Percentiles rank a stretch among this genome's conserved stretches.
Conservation (phyloP, 345 rosid species). For the Luvunga scandens region DNA sequence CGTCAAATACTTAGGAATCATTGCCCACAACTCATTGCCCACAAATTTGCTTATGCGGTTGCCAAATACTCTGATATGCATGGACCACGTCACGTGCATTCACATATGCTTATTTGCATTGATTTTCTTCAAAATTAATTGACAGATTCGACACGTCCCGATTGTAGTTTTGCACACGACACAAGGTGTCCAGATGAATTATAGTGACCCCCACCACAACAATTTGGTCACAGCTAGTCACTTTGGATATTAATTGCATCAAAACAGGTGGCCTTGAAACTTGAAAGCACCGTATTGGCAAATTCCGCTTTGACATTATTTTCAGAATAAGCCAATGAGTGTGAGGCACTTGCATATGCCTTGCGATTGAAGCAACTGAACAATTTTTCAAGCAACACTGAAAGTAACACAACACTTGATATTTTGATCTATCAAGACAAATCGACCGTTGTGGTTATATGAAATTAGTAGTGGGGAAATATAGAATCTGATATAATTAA, state of each 20-base stretch:
- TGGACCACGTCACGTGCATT: too few species aligned
- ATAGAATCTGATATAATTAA: background rate
- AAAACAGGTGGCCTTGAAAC: background rate
- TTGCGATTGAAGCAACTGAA: background rate
- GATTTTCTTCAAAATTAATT: too few species aligned
- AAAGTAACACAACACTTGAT: constrained; percentile 1
- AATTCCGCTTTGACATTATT: background rate
- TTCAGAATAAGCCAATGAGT: background rate
- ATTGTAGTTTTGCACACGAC: background rate
- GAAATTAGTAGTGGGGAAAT: background rate
- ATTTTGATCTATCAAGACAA: background rate
- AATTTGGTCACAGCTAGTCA: too few species aligned
- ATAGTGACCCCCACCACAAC: background rate
- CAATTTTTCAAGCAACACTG: background rate
- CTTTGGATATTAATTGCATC: background rate
- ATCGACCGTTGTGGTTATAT: too few species aligned
- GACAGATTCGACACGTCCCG: background rate
- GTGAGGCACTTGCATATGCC: background rate
- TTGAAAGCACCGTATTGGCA: too few species aligned
- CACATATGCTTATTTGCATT: too few species aligned
- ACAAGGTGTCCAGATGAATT: background rate
- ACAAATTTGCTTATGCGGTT: too few species aligned
- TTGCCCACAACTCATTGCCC: too few species aligned
- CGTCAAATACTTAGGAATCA: too few species aligned
- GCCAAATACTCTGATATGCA: too few species aligned